Evolutionary conservation across 2,329 filamentous ascomycete species (phyloP).

Genomic region (Arthrobotrys sphaeroides): DNA sequence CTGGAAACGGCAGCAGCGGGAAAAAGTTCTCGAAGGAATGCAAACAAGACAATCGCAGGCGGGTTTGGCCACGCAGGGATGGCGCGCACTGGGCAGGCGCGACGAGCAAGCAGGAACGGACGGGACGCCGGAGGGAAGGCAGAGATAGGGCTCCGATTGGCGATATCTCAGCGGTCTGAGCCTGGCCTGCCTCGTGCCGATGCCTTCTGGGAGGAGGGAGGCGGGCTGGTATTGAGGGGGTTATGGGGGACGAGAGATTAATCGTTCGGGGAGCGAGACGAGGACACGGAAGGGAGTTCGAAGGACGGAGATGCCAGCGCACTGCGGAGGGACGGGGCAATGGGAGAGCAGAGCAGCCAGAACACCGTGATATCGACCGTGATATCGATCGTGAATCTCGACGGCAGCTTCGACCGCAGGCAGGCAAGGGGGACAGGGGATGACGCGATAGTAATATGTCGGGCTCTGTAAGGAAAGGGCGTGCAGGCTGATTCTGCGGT

Average conservation of each 20-base stretch:
- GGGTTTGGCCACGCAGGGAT: slow-evolving; percentile 26
- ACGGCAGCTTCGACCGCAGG: too few relatives aligned
- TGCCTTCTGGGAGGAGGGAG: slow-evolving; percentile 13
- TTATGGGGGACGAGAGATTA: slow-evolving; percentile 9
- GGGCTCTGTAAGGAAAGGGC: slow-evolving; percentile 1
- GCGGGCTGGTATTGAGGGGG: slow-evolving; percentile 33
- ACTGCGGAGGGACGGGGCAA: too few relatives aligned
- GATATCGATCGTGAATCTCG: too few relatives aligned
- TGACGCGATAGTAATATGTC: slow-evolving; percentile 41
- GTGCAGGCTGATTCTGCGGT: neutral
- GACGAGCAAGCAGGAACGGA: neutral
- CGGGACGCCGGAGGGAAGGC: neutral
- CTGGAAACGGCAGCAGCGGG: slow-evolving; percentile 25
- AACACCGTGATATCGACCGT: too few relatives aligned
- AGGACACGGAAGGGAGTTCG: slow-evolving; percentile 12
- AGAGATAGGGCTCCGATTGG: slow-evolving; percentile 37
- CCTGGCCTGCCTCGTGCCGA: slow-evolving; percentile 30
- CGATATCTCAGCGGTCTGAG: slow-evolving; percentile 31
- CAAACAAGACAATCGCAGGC: slow-evolving; percentile 31
- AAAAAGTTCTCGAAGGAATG: slow-evolving; percentile 16
- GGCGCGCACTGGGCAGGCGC: slow-evolving; percentile 10
- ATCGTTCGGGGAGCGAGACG: slow-evolving; percentile 36
- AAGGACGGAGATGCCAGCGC: too few relatives aligned
- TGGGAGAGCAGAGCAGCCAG: too few relatives aligned
- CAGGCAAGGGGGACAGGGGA: slow-evolving; percentile 15